These are phyloP conservation scores for Xylariaceae sp. DNA, from an alignment of 2,329 filamentous ascomycete genomes.

Conservation along the genomic window DNA sequence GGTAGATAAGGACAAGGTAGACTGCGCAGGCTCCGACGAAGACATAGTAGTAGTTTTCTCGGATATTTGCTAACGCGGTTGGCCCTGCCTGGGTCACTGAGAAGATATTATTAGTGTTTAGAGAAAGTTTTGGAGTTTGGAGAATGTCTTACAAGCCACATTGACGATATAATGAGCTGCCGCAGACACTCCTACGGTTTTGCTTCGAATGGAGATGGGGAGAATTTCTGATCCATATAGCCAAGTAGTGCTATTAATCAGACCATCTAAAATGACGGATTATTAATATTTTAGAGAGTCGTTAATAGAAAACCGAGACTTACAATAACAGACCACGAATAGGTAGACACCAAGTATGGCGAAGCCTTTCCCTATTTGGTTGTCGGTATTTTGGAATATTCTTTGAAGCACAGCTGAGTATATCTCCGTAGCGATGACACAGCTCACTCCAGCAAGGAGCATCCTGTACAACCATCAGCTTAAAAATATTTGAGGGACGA, in stretches of 20 bases:
- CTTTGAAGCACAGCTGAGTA: slow-evolving; percentile 66
- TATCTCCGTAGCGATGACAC: slow-evolving; percentile 62
- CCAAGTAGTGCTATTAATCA: slow-evolving; percentile 62
- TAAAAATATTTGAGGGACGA: too few relatives aligned
- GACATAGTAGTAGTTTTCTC: slow-evolving; percentile 67
- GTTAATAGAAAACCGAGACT: neutral
- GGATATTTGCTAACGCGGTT: slow-evolving; percentile 61
- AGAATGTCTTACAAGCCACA: slow-evolving; percentile 45
- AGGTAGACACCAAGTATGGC: slow-evolving; percentile 65
- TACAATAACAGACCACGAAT: slow-evolving; percentile 60
- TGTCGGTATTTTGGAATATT: slow-evolving; percentile 61
- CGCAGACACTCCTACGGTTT: slow-evolving; percentile 61
- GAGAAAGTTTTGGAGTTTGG: neutral
- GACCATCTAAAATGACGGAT: slow-evolving; percentile 26
- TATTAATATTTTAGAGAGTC: neutral
- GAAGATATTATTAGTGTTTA: neutral
- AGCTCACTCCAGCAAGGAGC: slow-evolving; percentile 59
- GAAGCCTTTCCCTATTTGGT: slow-evolving; percentile 63
- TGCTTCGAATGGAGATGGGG: slow-evolving; percentile 59
- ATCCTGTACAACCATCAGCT: slow-evolving; percentile 50
- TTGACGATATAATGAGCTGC: slow-evolving; percentile 63
- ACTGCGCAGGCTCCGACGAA: slow-evolving; percentile 60
- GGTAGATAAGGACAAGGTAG: slow-evolving; percentile 59
- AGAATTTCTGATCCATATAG: slow-evolving; percentile 63
- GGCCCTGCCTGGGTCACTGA: slow-evolving; percentile 59